phyloP scores from a whole-genome alignment of 1,284 basidiomycete species.

The Apiotrichum mycotoxinovorans region DNA sequence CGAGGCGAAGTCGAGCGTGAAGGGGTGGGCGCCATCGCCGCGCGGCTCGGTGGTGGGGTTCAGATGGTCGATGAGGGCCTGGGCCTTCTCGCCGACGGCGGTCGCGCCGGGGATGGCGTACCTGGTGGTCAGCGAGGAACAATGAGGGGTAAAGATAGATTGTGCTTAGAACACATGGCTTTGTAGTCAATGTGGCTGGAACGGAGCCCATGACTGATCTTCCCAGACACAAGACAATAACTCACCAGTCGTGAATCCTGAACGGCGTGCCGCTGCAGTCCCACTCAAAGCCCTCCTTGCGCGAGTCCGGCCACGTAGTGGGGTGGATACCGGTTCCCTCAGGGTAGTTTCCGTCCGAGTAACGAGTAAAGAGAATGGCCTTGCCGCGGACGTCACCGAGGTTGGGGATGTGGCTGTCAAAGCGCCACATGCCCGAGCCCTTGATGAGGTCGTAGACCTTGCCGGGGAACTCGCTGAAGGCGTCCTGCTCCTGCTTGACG shows the following conservation, averaged over 20 bases:
- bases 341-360: slow-evolving; percentile 62
- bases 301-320: slow-evolving; percentile 72
- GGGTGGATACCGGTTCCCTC: slow-evolving; percentile 69
- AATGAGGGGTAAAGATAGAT: too few relatives aligned
- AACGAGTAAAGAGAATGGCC: slow-evolving; percentile 75
- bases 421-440: slow-evolving; percentile 68
- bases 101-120: slow-evolving; percentile 12
- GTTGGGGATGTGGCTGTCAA: slow-evolving; percentile 69
- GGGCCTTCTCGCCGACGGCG: slow-evolving; percentile 55
- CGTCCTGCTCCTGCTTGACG: slow-evolving; percentile 71
- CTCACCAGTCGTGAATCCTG: slow-evolving; percentile 76
- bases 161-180: too few relatives aligned
- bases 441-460: slow-evolving; percentile 64
- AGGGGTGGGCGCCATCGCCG: slow-evolving; percentile 15
- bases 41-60: slow-evolving; percentile 15
- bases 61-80: slow-evolving; percentile 46
- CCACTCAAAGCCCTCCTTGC: slow-evolving; percentile 68
- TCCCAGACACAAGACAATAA: background rate
- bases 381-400: slow-evolving; percentile 79
- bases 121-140: slow-evolving; percentile 1
- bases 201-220: too few relatives aligned
- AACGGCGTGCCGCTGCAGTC: slow-evolving; percentile 57
- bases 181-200: too few relatives aligned
- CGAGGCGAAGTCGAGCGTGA: slow-evolving; percentile 71
- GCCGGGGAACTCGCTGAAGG: slow-evolving; percentile 57